A percentile compares a stretch with the other conserved stretches of the same genome.
Evolutionary conservation across 2,329 filamentous ascomycete species (phyloP).

Genomic region (Neofusicoccum laricinum): DNA sequence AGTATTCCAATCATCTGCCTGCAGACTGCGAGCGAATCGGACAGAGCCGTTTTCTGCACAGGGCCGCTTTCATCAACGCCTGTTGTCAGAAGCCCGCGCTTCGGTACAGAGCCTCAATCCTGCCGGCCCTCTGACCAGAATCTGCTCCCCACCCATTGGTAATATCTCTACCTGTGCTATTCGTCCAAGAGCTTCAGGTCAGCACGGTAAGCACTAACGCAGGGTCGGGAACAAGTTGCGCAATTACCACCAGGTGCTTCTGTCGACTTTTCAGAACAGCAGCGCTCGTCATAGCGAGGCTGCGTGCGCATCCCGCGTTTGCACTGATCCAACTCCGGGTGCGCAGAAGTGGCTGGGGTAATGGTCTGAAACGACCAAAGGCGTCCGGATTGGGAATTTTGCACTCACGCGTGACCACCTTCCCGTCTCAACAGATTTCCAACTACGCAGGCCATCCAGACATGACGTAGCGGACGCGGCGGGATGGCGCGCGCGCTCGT

Average conservation of each 20-base stretch:
- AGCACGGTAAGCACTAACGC: constrained; percentile 4
- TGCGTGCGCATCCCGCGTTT: not conserved
- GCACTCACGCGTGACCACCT: not conserved
- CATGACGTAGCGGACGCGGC: not conserved
- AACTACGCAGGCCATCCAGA: not conserved
- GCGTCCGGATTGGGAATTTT: not conserved
- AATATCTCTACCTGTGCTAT: not conserved
- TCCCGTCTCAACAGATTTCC: not conserved
- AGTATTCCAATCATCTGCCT: not conserved
- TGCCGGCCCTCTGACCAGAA: not conserved
- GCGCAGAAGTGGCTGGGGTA: not conserved
- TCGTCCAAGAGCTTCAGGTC: not conserved
- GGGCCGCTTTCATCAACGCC: not conserved
- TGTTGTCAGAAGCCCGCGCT: not conserved
- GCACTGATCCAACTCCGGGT: not conserved
- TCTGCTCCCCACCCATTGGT: not conserved
- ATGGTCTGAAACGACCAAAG: not conserved
- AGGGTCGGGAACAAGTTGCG: not conserved
- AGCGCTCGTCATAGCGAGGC: not conserved
- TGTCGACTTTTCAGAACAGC: not conserved
- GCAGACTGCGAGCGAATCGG: not conserved
- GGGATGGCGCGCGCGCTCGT: not conserved
- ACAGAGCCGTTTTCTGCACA: not conserved
- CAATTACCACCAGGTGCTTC: not conserved
- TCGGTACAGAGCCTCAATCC: not conserved